Evolutionary conservation across 202 grass and related monocot genomes (phyloP), one percentile per base, ranked within the genome.

Genomic region (Elaeis oleifera): DNA sequence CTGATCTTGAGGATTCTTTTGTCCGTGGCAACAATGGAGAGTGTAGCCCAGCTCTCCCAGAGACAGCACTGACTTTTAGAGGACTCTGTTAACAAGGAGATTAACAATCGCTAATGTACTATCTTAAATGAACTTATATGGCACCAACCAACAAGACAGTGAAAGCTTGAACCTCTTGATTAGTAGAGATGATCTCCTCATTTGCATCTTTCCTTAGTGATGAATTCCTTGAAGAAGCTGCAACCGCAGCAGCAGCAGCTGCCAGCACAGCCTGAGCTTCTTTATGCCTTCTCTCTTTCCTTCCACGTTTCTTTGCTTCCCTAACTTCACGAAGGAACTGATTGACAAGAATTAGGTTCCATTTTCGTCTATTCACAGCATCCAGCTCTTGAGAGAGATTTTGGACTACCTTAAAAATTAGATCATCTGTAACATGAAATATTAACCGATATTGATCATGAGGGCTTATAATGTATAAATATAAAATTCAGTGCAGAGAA

Each of bases 231-330:
- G 85, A 86, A 26, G 94, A 94, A 75, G 88, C 77, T 58, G 83
- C 88, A 25, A 78, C 75, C 56, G 83, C 88, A 71, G 88, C 94
- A 70, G 87, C 76, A 23, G 92, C 88, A 74, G 81, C 94, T 69
- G 80, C 94, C 79, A 94, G 85, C 56, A 94, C 73, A 51, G 88
- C 94, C 79, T 99, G 88, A 53, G 88, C 94, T 89, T 99, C 94
- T 89, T 89, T 89, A 67, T 99, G 82, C 63, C 84, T 87, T 75
- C 80, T 86, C 71, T 99, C 94, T 86, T 99, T 99, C 61, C 94
- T 78, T 21, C 94, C 88, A 73, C 80, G 82, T 76, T 99, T 99
- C 72, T 89, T 99, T 77, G 82, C 88, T 79, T 99, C 94, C 75
- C 83, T 85, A 74, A 94, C 80, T 69, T 99, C 94, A 59, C 73